Evolutionary conservation across 2,329 filamentous ascomycete species (phyloP), one percentile per base, ranked within the genome.

Genomic region (Malbranchea zuffiana): DNA sequence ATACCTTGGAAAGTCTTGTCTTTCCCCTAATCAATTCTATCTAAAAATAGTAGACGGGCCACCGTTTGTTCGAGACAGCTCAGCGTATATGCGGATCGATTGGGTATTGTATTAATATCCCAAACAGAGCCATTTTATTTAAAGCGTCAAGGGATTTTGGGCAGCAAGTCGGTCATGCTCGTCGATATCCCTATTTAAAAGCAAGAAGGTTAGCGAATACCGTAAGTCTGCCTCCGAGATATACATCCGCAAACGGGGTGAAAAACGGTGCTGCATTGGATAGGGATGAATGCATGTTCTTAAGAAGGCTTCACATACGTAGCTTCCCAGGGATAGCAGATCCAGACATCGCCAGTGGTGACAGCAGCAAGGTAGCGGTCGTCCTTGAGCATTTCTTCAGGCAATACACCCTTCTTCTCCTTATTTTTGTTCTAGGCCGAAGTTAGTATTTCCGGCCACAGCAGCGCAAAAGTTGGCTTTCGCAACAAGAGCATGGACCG

Each of bases 321-420:
- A 28, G 90, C 90, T 68, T 96, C 90, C 90, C 90, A 98, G 11
- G 90, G 90, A 65, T 98, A 98, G 72, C 85, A 92, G 59, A 96
- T 96, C 90, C 90, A 98, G 47, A 86, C 80, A 63, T 98, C 88
- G n/a, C 74, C 75, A 20, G 92, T 82, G 4, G 88, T 96, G 55
- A 80, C 70, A 15, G 90, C 85, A 15, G 90, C 90, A 48, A 82
- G 63, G 65, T 98, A 98, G 51, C 80, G 72, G 40, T 74, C 73
- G 38, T 77, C 64, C 26, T 71, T 64, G 46, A 88, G 69, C 74
- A 96, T 85, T 24, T 85, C 78, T 13, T 74, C 54, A 7, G 90
- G 87, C 39, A 98, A 70, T 13, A 65, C 65, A 37, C 90, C 90
- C 72, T 95, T 94, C 78, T 98, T 98, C 38, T 67, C 47, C 74